Evolutionary conservation across 2,329 filamentous ascomycete species (phyloP).

Genomic region (Diatrype stigma): DNA sequence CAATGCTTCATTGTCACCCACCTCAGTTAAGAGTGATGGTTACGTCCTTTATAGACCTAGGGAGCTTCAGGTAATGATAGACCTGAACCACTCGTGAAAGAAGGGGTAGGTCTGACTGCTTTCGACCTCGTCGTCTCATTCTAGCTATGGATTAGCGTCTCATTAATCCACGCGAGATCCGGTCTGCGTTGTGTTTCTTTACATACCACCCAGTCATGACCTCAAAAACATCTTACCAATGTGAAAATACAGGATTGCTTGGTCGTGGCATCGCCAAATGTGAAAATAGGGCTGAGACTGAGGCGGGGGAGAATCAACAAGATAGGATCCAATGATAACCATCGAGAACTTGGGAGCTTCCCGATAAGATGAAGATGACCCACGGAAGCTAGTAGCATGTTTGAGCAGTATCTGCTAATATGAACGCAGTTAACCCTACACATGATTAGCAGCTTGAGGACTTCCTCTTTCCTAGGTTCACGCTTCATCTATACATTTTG

Average conservation of each 20-base stretch:
- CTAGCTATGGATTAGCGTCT: slow-evolving; percentile 27
- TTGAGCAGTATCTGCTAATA: slow-evolving; percentile 59
- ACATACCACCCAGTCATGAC: slow-evolving; percentile 61
- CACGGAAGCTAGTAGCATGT: too few relatives aligned
- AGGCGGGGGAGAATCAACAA: too few relatives aligned
- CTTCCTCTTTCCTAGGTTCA: too few relatives aligned
- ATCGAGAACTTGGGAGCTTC: too few relatives aligned
- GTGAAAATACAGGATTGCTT: too few relatives aligned
- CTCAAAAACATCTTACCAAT: too few relatives aligned
- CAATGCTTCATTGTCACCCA: slow-evolving; percentile 22
- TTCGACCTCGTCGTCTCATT: slow-evolving; percentile 42
- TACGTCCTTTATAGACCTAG: slow-evolving; percentile 22
- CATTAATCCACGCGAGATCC: slow-evolving; percentile 58
- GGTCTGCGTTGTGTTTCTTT: slow-evolving; percentile 63
- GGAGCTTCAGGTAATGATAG: slow-evolving; percentile 23
- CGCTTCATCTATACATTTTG: too few relatives aligned
- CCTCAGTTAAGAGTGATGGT: slow-evolving; percentile 6
- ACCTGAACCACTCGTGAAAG: slow-evolving; percentile 31
- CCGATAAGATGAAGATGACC: too few relatives aligned
- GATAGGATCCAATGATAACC: too few relatives aligned
- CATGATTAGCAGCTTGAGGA: slow-evolving; percentile 38
- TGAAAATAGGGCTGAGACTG: too few relatives aligned
- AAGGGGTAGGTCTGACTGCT: slow-evolving; percentile 34
- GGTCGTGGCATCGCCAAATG: too few relatives aligned
- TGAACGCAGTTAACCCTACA: slow-evolving; percentile 62